These are phyloP conservation scores for Physcomitrellopsis africana DNA, from an alignment of 225 moss, liverwort and hornwort species.

Conservation along the genomic window DNA sequence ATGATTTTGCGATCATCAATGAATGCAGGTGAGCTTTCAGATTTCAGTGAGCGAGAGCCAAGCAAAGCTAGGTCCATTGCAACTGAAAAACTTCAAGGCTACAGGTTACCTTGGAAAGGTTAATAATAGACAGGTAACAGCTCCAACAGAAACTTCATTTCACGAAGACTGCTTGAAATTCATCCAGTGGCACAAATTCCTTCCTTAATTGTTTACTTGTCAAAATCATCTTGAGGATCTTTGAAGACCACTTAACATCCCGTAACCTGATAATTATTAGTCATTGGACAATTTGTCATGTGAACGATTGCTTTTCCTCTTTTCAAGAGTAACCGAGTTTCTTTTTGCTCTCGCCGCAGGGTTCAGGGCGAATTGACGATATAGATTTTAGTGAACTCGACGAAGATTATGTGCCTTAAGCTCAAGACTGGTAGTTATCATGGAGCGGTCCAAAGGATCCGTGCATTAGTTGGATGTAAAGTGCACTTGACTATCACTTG, in stretches of 20 bases:
- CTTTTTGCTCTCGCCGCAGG: conserved; percentile 48
- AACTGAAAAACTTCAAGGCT: conserved; percentile 74
- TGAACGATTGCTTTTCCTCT: background rate
- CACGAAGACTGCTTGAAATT: conserved; percentile 4
- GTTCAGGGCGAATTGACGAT: conserved; percentile 68
- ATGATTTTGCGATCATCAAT: conserved; percentile 12
- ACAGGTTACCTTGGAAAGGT: conserved; percentile 81
- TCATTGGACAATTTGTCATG: background rate
- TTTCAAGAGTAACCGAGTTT: background rate
- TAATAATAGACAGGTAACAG: conserved; percentile 64
- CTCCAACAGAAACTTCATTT: background rate
- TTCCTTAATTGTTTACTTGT: conserved; percentile 1
- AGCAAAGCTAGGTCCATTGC: conserved; percentile 72
- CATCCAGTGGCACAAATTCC: conserved; percentile 4
- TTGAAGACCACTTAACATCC: background rate
- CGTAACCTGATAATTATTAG: background rate
- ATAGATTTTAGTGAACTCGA: conserved; percentile 71
- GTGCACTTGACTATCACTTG: too few species aligned
- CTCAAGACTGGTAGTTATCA: background rate
- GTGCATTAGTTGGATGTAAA: too few species aligned
- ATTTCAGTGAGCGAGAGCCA: conserved; percentile 71
- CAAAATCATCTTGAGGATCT: background rate
- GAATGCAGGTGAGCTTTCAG: conserved; percentile 65
- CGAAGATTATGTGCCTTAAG: conserved; percentile 63
- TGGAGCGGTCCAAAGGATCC: too few species aligned